phyloP scores from a whole-genome alignment of 2,329 filamentous ascomycete species.

The Aspergillus pseudotamarii region DNA sequence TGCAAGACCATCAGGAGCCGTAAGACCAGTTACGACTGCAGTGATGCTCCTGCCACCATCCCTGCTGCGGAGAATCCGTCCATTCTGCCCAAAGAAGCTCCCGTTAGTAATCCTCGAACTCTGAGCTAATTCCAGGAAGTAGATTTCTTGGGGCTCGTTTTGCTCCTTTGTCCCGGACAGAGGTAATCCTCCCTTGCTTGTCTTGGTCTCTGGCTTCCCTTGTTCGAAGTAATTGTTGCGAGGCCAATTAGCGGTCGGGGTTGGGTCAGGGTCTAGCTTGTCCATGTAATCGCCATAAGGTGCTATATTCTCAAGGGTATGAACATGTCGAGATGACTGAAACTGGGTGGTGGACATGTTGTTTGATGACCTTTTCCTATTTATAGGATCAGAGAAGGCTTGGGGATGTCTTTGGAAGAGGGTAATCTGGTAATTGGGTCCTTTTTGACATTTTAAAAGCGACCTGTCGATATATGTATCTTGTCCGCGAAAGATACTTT shows the following conservation, averaged over 20 bases:
- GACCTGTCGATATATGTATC: neutral
- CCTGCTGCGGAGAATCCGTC: too few relatives aligned
- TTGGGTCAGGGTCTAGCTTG: constrained; percentile 46
- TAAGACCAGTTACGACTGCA: constrained; percentile 12
- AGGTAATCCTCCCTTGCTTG: constrained; percentile 44
- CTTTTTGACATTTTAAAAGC: too few relatives aligned
- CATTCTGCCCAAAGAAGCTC: too few relatives aligned
- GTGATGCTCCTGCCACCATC: too few relatives aligned
- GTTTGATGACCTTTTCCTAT: too few relatives aligned
- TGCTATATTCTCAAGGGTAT: too few relatives aligned
- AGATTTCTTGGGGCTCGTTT: constrained; percentile 10
- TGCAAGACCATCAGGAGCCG: constrained; percentile 51
- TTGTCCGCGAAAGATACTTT: constrained; percentile 36
- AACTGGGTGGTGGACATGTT: too few relatives aligned
- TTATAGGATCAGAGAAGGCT: too few relatives aligned
- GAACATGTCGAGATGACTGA: too few relatives aligned
- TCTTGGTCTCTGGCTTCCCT: constrained; percentile 48
- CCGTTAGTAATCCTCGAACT: constrained; percentile 14
- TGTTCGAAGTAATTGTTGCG: constrained; percentile 49
- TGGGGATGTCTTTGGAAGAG: too few relatives aligned
- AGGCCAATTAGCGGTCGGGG: constrained; percentile 49
- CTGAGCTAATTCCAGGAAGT: constrained; percentile 27
- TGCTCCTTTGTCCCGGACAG: constrained; percentile 5
- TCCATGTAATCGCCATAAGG: constrained; percentile 55
- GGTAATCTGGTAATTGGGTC: too few relatives aligned